phyloP scores from a whole-genome alignment of 2,329 filamentous ascomycete genomes.

The Pseudogymnoascus sp. region DNA sequence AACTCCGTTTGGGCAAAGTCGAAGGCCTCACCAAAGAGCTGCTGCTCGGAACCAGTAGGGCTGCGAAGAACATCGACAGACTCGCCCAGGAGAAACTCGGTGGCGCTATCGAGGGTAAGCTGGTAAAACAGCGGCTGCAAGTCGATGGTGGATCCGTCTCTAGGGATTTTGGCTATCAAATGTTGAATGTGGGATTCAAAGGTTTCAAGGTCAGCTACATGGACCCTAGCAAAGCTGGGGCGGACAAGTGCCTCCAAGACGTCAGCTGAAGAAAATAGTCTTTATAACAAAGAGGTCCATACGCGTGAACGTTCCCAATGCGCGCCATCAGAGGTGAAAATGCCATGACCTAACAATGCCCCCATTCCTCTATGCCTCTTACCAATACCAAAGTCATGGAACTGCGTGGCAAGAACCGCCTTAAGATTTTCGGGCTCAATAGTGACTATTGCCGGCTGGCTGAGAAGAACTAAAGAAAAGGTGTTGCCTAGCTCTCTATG shows the following conservation, averaged over 20 bases:
- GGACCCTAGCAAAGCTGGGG: slow-evolving; percentile 48
- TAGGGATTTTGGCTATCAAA: slow-evolving; percentile 45
- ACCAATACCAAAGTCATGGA: slow-evolving; percentile 42
- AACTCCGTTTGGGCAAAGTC: slow-evolving; percentile 19
- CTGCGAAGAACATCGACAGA: slow-evolving; percentile 37
- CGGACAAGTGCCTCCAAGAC: slow-evolving; percentile 36
- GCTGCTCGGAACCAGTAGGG: slow-evolving; percentile 2
- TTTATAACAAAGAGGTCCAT: not conserved
- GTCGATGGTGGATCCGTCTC: slow-evolving; percentile 38
- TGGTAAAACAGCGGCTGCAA: slow-evolving; percentile 57
- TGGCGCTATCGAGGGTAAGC: slow-evolving; percentile 50
- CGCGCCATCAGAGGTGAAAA: slow-evolving; percentile 28
- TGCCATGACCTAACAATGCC: slow-evolving; percentile 26
- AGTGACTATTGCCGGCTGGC: not conserved
- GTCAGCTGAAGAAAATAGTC: slow-evolving; percentile 20
- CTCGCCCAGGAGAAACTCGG: slow-evolving; percentile 49
- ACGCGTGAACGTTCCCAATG: slow-evolving; percentile 21
- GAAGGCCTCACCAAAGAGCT: slow-evolving; percentile 41
- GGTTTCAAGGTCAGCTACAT: slow-evolving; percentile 60
- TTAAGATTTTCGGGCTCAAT: slow-evolving; percentile 43
- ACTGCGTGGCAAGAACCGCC: slow-evolving; percentile 46
- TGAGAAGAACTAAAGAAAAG: not conserved
- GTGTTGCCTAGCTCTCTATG: not conserved
- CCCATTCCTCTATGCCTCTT: slow-evolving; percentile 39
- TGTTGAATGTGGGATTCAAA: slow-evolving; percentile 65